Evolutionary conservation across 2,329 filamentous ascomycete species (phyloP).

Genomic region (Periconia sp.): DNA sequence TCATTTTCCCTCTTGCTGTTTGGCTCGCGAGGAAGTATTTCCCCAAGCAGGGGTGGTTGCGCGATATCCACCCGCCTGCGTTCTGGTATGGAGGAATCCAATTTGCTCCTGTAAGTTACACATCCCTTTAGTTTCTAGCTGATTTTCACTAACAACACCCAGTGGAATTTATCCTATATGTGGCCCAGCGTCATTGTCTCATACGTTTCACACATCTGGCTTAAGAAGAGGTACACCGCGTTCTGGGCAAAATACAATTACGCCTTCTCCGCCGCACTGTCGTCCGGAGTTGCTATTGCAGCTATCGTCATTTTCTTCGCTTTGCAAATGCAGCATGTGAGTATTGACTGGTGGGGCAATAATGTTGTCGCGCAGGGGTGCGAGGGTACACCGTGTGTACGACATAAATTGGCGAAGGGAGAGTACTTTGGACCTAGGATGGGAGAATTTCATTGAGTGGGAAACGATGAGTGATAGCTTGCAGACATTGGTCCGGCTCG

Average conservation of each 20-base stretch:
- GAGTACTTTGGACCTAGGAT: too few species aligned
- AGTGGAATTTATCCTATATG: conserved; percentile 54
- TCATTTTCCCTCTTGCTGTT: conserved; percentile 27
- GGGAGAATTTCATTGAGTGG: too few species aligned
- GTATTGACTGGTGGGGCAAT: conserved; percentile 44
- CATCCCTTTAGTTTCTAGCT: background rate
- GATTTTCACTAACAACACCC: background rate
- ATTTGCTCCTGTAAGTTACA: conserved; percentile 6
- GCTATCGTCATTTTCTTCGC: conserved; percentile 59
- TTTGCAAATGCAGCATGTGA: conserved; percentile 49
- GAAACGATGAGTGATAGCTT: background rate
- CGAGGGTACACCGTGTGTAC: background rate
- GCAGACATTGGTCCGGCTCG: too few species aligned
- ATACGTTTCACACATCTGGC: conserved; percentile 35
- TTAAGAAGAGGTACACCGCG: conserved; percentile 48
- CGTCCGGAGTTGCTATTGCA: conserved; percentile 54
- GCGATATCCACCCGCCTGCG: conserved; percentile 31
- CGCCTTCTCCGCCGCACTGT: conserved; percentile 56
- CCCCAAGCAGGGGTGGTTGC: conserved; percentile 28
- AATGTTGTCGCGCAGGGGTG: conserved; percentile 1
- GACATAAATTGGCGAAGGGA: background rate
- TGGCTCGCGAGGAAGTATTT: conserved; percentile 44
- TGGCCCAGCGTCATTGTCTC: conserved; percentile 51
- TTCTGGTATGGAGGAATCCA: conserved; percentile 7
- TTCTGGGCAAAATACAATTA: conserved; percentile 61